Evolutionary conservation across 2,329 filamentous ascomycete species (phyloP).

Genomic region (Colletotrichum siamense): DNA sequence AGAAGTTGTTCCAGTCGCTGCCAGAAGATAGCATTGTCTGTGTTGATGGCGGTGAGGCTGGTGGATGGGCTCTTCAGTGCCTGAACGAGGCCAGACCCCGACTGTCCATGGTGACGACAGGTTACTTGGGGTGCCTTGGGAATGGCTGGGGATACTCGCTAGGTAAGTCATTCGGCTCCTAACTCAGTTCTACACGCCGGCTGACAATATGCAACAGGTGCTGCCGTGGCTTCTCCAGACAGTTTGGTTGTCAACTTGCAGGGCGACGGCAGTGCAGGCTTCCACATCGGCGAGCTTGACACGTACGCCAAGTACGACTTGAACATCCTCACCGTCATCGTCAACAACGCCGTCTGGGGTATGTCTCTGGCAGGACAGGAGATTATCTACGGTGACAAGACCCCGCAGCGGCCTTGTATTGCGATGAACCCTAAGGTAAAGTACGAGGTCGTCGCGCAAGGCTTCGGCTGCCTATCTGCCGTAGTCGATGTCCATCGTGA

Average conservation of each 20-base stretch:
- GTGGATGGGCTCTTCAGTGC: conserved; percentile 1
- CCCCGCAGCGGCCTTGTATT: conserved; percentile 1
- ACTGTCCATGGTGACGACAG: neutral
- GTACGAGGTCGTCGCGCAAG: neutral
- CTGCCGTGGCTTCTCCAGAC: conserved; percentile 1
- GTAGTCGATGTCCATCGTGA: neutral
- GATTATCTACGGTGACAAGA: conserved; percentile 1
- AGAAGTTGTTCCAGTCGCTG: neutral
- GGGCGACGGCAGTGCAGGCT: conserved; percentile 3
- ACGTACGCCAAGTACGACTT: conserved; percentile 4
- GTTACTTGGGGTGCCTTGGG: neutral
- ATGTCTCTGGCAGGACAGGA: conserved; percentile 9
- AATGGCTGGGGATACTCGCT: conserved; percentile 10
- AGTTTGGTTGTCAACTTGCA: neutral
- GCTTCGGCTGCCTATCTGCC: neutral
- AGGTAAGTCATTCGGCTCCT: neutral
- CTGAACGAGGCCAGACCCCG: neutral
- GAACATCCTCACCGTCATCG: neutral
- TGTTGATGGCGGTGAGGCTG: neutral
- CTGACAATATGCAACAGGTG: neutral
- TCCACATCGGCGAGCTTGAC: conserved; percentile 9
- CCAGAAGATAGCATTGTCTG: neutral
- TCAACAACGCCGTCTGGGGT: conserved; percentile 10
- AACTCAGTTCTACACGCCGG: too few species aligned
- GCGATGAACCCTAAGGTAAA: conserved; percentile 5